Conservation (phyloP, 2,329 filamentous ascomycete species). For the Exophiala xenobiotica region DNA sequence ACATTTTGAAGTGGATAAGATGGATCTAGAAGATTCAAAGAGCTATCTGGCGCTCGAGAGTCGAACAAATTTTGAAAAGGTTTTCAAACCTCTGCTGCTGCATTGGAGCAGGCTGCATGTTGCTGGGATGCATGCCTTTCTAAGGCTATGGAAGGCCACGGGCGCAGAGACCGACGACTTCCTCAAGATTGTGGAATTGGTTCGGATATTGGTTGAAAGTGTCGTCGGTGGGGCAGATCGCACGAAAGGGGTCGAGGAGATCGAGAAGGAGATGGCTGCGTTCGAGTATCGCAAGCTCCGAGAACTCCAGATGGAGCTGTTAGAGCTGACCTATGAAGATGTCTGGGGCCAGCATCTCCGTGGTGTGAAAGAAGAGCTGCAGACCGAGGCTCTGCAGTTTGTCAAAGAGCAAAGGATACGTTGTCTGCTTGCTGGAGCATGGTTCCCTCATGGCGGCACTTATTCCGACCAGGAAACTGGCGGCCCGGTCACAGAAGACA, state of each 20-base stretch:
- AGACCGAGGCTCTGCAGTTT: constrained; percentile 89
- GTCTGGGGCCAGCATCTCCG: constrained; percentile 88
- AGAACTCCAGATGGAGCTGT: constrained; percentile 86
- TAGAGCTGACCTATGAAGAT: constrained; percentile 89
- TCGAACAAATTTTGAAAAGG: constrained; percentile 74
- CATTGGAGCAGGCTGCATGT: constrained; percentile 93
- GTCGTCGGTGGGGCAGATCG: constrained; percentile 79
- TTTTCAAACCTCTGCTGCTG: constrained; percentile 82
- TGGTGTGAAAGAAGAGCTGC: constrained; percentile 87
- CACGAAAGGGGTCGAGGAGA: constrained; percentile 78
- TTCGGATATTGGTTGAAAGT: constrained; percentile 85
- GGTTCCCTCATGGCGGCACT: constrained; percentile 67
- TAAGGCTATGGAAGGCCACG: constrained; percentile 89
- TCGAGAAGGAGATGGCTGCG: constrained; percentile 84
- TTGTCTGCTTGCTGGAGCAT: constrained; percentile 82
- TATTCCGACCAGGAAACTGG: constrained; percentile 42
- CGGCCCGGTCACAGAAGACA: constrained; percentile 42
- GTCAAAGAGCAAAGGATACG: constrained; percentile 95
- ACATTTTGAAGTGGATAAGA: constrained; percentile 89
- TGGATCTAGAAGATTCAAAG: constrained; percentile 74
- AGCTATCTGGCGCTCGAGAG: constrained; percentile 73
- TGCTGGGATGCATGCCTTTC: constrained; percentile 79
- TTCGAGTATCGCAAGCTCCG: constrained; percentile 77
- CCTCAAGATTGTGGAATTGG: constrained; percentile 86
- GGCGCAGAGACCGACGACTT: constrained; percentile 84